Evolutionary conservation across 257 asterid genomes (phyloP).

Genomic region (Penstemon barbatus): DNA sequence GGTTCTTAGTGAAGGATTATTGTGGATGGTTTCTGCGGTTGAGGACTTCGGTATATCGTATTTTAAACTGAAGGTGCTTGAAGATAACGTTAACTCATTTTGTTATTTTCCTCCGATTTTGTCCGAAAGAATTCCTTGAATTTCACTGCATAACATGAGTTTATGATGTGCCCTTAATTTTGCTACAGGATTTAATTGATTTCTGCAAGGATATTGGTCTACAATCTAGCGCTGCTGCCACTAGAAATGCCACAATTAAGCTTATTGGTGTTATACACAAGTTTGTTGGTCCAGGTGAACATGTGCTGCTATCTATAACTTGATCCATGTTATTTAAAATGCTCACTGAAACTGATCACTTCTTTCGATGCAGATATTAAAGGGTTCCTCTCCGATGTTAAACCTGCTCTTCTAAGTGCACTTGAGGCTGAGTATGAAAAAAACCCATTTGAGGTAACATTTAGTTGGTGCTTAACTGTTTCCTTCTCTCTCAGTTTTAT

Average conservation of each 20-base stretch:
- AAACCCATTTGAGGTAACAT: conserved; percentile 85
- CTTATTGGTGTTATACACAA: conserved; percentile 87
- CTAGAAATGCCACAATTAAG: conserved; percentile 91
- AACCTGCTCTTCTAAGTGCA: conserved; percentile 95
- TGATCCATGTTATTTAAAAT: conserved; percentile 23
- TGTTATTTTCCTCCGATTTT: conserved; percentile 17
- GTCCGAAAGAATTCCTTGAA: background rate
- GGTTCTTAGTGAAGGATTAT: conserved; percentile 94
- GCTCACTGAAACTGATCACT: conserved; percentile 32
- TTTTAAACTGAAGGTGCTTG: conserved; percentile 77
- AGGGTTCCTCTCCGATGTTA: conserved; percentile 91
- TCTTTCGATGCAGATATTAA: conserved; percentile 65
- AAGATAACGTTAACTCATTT: conserved; percentile 13
- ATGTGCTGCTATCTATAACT: conserved; percentile 27
- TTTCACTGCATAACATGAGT: background rate
- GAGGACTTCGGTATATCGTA: conserved; percentile 86
- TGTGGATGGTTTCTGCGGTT: conserved; percentile 93
- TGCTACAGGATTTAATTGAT: conserved; percentile 84
- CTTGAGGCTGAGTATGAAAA: conserved; percentile 97
- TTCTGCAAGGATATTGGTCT: conserved; percentile 96
- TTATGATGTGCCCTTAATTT: conserved; percentile 15
- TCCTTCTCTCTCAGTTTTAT: conserved; percentile 19
- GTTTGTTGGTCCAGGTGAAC: conserved; percentile 97
- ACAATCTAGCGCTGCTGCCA: conserved; percentile 98
- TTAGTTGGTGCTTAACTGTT: conserved; percentile 13